A percentile compares a stretch with the other conserved stretches of the same genome.
Conservation (phyloP, 305 asterid genomes). For the Fraxinus velutina region DNA sequence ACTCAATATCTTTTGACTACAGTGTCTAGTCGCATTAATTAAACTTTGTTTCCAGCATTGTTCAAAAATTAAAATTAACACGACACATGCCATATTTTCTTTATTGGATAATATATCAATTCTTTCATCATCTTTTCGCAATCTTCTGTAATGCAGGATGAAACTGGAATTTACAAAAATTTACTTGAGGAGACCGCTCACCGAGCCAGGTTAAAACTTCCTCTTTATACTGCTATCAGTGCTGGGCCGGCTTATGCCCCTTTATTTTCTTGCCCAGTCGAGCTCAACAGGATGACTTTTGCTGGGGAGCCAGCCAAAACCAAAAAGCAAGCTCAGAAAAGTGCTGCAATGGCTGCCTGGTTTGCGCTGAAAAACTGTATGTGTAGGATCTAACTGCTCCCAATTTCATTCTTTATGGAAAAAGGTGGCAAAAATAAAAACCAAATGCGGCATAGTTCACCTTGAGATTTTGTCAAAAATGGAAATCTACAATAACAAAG, state of each 20-base stretch:
- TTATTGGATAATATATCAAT: not conserved
- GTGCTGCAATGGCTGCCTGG: slow-evolving; percentile 57
- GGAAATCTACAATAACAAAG: not conserved
- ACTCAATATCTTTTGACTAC: not conserved
- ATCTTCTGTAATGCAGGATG: slow-evolving; percentile 34
- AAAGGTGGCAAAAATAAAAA: not conserved
- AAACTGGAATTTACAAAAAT: slow-evolving; percentile 55
- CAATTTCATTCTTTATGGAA: not conserved
- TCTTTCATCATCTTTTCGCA: not conserved
- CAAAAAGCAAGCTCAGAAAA: slow-evolving; percentile 55
- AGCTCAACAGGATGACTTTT: slow-evolving; percentile 46
- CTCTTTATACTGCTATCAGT: slow-evolving; percentile 38
- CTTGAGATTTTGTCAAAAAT: not conserved
- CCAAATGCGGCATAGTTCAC: not conserved
- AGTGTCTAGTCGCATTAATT: not conserved
- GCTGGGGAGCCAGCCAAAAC: slow-evolving; percentile 47
- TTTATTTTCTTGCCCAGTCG: slow-evolving; percentile 47
- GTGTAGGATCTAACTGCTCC: not conserved
- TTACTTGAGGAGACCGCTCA: slow-evolving; percentile 54
- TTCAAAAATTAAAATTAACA: not conserved
- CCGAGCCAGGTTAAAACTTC: slow-evolving; percentile 49
- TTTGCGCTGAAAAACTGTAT: slow-evolving; percentile 34
- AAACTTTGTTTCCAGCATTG: not conserved
- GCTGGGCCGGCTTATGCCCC: slow-evolving; percentile 47
- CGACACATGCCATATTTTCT: not conserved